Evolutionary conservation across 2,329 filamentous ascomycete genomes (phyloP), one percentile per base, ranked within the genome.

Genomic region (Aplosporella prunicola): DNA sequence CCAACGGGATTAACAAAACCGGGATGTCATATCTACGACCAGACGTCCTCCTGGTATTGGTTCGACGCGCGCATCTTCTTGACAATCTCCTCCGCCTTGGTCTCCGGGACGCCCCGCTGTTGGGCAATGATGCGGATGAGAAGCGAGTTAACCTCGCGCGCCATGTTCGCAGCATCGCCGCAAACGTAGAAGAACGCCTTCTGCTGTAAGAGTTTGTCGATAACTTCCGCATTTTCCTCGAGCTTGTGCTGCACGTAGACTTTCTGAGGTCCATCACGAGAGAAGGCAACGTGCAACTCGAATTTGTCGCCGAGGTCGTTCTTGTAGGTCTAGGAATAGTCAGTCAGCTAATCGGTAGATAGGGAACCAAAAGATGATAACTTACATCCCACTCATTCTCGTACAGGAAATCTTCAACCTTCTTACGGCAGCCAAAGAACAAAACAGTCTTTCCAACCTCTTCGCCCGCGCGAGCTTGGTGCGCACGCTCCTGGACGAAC

Each of bases 141-240:
- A n/a, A 86, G 77, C 16, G 80, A 71, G 59, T 93, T 95, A 53
- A 95, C 87, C 59, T 93, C 88, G 41, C 88, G 80, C 31, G 88
- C 88, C 88, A 95, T 95, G 67, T 94, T 88, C 40, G 91, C 84
- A 1, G 93, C 93, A 57, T 98, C 91, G 65, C 91, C 91, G 53
- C 93, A 98, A 41, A 98, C 89, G 60, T 98, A 98, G 61, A 98
- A 88, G 64, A 91, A 95, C 5, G 86, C 91, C 55, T 80, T 80
- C 60, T 88, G 83, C 61, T 82, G 71, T 8, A 98, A 71, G 1
- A 98, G 76, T 47, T 89, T 79, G 63, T 93, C 89, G 64, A 98
- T 73, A 51, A 94, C 78, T 52, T 83, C 74, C 42, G 83, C 79
- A 34, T 79, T 72, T 61, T 96, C 85, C 64, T 83, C 81, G 43